A percentile compares a stretch with the other conserved stretches of the same genome.
phyloP scores from a whole-genome alignment of 2,329 filamentous ascomycete genomes.

The Pyrenophora tritici-repentis region DNA sequence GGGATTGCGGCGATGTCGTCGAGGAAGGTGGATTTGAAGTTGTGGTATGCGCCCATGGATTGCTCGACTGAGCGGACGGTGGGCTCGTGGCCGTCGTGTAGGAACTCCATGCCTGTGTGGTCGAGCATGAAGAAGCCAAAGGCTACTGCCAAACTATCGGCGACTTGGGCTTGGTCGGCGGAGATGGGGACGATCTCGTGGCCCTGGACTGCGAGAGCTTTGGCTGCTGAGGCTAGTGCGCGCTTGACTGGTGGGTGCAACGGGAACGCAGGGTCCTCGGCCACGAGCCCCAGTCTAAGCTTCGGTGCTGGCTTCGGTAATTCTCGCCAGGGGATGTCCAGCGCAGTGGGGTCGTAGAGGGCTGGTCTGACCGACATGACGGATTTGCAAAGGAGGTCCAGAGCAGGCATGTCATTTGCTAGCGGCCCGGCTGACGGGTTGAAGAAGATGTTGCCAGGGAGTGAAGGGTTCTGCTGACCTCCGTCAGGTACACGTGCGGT shows the following conservation, averaged over 20 bases:
- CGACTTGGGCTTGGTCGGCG: conserved; percentile 1
- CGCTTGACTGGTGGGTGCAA: conserved; percentile 12
- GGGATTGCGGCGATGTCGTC: no score
- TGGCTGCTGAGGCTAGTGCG: conserved; percentile 1
- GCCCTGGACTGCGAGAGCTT: conserved; percentile 2
- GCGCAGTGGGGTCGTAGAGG: conserved; percentile 2
- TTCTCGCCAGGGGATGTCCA: conserved; percentile 8
- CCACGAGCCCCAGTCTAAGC: conserved; percentile 7
- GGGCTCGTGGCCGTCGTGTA: conserved; percentile 4
- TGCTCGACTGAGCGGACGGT: conserved; percentile 2
- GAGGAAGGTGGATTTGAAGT: not conserved
- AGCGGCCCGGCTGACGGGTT: conserved; percentile 3
- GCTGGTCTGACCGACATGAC: conserved; percentile 5
- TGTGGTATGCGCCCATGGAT: not conserved
- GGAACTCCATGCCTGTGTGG: not conserved
- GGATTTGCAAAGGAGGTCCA: not conserved
- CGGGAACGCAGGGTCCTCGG: conserved; percentile 6
- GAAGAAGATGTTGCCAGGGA: conserved; percentile 4
- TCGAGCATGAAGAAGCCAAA: conserved; percentile 7
- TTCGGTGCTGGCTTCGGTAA: not conserved
- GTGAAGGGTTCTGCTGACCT: conserved; percentile 6
- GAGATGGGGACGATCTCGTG: conserved; percentile 2
- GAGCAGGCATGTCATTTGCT: conserved; percentile 6
- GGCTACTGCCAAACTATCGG: not conserved
- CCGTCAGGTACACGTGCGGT: conserved; percentile 55